Conservation (phyloP, 371 early-diverging fungal genomes). For the Mortierella sp. region DNA sequence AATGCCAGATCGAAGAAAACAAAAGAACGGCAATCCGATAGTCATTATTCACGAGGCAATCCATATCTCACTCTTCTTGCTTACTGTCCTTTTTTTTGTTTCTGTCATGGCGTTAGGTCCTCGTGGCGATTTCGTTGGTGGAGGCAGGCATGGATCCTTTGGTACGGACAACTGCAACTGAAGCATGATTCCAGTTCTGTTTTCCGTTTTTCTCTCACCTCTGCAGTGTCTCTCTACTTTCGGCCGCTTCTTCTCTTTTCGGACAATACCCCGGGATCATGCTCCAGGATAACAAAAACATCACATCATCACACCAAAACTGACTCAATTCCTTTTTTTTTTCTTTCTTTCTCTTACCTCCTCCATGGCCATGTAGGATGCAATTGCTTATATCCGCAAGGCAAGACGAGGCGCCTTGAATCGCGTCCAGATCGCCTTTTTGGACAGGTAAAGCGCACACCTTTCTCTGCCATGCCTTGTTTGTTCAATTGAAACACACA, state of each 20-base stretch:
- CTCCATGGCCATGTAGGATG: constrained; percentile 59
- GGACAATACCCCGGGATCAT: constrained; percentile 2
- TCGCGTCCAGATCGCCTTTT: constrained; percentile 71
- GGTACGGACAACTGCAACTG: constrained; percentile 32
- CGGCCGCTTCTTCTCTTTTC: background rate
- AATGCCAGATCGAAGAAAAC: background rate
- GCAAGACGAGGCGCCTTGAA: constrained; percentile 77
- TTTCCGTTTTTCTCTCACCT: too few relatives aligned
- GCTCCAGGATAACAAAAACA: background rate
- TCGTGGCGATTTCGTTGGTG: constrained; percentile 73
- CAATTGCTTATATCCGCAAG: constrained; percentile 70
- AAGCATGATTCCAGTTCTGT: too few relatives aligned
- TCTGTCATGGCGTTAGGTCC: constrained; percentile 47
- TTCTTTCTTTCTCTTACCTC: background rate
- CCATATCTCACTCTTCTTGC: background rate
- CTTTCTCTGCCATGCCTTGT: background rate
- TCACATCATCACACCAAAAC: background rate
- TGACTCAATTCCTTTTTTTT: background rate
- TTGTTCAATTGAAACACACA: background rate
- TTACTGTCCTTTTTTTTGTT: background rate
- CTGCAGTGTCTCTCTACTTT: background rate
- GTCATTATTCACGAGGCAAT: background rate
- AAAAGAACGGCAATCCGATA: background rate
- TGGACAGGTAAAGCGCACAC: constrained; percentile 56
- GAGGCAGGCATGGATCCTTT: constrained; percentile 77